A percentile compares a stretch with the other conserved stretches of the same genome.
These are phyloP conservation scores for Penicillium sp. DNA, from an alignment of 2,329 filamentous ascomycete genomes.

Conservation along the genomic window DNA sequence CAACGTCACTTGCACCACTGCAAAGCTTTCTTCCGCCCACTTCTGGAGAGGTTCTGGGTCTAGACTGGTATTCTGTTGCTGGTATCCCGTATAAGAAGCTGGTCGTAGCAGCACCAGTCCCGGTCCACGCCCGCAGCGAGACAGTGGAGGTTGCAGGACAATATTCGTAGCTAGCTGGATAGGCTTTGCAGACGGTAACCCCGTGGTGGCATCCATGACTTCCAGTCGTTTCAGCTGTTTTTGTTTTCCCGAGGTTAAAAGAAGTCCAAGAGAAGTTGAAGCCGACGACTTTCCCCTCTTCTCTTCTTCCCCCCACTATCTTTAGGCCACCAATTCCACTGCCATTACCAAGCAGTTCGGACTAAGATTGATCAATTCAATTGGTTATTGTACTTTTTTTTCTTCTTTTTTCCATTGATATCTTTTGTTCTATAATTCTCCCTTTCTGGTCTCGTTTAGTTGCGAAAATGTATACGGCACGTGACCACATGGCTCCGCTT, in stretches of 20 bases:
- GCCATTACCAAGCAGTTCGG: no score
- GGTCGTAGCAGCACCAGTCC: constrained; percentile 53
- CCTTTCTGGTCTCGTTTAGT: no score
- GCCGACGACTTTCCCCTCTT: no score
- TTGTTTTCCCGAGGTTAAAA: no score
- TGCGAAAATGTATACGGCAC: background rate
- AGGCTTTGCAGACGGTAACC: constrained; percentile 7
- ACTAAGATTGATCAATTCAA: no score
- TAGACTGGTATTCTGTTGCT: constrained; percentile 41
- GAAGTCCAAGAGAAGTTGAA: no score
- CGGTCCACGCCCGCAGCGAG: constrained; percentile 54
- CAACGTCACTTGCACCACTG: constrained; percentile 59
- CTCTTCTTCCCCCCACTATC: no score
- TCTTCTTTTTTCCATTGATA: no score
- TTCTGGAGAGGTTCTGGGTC: constrained; percentile 64
- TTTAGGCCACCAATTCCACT: no score
- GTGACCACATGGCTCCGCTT: background rate
- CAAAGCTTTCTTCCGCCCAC: constrained; percentile 73
- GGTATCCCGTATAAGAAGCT: constrained; percentile 28
- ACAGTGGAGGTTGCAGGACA: constrained; percentile 48
- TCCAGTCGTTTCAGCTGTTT: no score
- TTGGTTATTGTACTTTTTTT: no score
- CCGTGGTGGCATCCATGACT: background rate
- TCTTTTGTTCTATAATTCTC: no score
- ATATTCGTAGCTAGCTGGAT: constrained; percentile 13